A percentile compares a stretch with the other conserved stretches of the same genome.
phyloP scores from a whole-genome alignment of 768 basidiomycete species.

The Boletus speciosus region DNA sequence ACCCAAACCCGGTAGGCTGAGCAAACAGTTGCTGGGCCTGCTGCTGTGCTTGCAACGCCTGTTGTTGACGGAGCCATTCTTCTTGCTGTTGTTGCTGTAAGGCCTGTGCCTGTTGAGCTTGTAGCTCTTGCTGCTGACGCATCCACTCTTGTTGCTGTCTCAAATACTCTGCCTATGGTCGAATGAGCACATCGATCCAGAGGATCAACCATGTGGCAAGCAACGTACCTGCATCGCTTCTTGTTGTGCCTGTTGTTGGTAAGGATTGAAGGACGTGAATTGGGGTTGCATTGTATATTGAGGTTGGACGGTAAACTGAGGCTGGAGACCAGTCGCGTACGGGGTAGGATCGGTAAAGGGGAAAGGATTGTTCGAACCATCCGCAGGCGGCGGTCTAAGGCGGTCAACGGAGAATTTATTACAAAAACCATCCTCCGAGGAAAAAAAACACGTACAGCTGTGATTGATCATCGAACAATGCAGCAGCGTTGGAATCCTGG shows the following conservation, averaged over 20 bases:
- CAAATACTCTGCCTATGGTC: constrained; percentile 39
- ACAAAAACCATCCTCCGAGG: constrained; percentile 1
- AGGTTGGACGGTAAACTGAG: constrained; percentile 77
- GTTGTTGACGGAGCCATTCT: constrained; percentile 62
- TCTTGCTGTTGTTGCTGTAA: constrained; percentile 48
- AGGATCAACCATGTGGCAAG: neutral
- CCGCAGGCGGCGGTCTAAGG: constrained; percentile 30
- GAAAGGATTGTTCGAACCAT: constrained; percentile 51
- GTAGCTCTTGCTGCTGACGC: constrained; percentile 58
- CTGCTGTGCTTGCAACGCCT: constrained; percentile 45
- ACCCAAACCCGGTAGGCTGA: constrained; percentile 79
- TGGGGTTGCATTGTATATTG: constrained; percentile 77
- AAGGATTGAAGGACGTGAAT: constrained; percentile 91
- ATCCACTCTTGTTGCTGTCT: constrained; percentile 66
- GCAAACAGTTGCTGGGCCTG: constrained; percentile 46
- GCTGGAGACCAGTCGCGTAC: constrained; percentile 55
- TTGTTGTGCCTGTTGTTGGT: constrained; percentile 89
- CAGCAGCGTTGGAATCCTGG: constrained; percentile 66
- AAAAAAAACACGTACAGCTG: constrained; percentile 55
- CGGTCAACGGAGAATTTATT: constrained; percentile 2
- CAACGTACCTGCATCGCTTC: constrained; percentile 65
- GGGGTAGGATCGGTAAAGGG: constrained; percentile 59
- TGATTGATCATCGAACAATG: constrained; percentile 84
- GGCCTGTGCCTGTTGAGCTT: constrained; percentile 36
- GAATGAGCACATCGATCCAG: constrained; percentile 8